A percentile compares a stretch with the other conserved stretches of the same genome.
phyloP scores from a whole-genome alignment of 2,329 filamentous ascomycete species.

The Botrytis elliptica region DNA sequence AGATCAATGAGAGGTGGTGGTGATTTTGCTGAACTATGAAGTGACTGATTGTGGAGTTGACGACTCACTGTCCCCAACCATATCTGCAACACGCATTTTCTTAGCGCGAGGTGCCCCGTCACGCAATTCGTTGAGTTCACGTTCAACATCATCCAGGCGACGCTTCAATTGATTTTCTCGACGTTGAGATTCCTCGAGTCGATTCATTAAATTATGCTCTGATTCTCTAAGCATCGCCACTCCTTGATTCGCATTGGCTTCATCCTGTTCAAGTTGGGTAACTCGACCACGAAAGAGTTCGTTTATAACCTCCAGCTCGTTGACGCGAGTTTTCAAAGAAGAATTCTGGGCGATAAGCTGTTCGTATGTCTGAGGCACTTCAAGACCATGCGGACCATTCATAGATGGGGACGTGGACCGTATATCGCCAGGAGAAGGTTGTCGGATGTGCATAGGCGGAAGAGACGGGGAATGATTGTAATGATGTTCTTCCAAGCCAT shows the following conservation, averaged over 20 bases:
- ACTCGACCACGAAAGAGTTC: constrained; percentile 75
- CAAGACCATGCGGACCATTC: constrained; percentile 60
- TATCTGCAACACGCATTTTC: constrained; percentile 55
- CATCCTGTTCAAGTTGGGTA: constrained; percentile 72
- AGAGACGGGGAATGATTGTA: constrained; percentile 59
- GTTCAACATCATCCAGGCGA: constrained; percentile 75
- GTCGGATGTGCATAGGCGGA: constrained; percentile 51
- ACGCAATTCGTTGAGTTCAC: constrained; percentile 44
- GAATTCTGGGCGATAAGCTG: constrained; percentile 78
- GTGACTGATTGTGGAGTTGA: constrained; percentile 37
- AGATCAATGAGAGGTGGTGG: constrained; percentile 8
- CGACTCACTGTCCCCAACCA: constrained; percentile 40
- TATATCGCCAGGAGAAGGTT: constrained; percentile 55
- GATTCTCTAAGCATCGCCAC: constrained; percentile 57
- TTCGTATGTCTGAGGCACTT: constrained; percentile 75
- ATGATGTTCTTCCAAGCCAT: constrained; percentile 60
- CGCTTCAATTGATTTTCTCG: constrained; percentile 81
- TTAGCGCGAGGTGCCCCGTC: constrained; percentile 51
- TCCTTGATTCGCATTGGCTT: constrained; percentile 63
- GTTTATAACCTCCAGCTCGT: constrained; percentile 93
- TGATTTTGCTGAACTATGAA: constrained; percentile 25
- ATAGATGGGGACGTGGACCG: constrained; percentile 47
- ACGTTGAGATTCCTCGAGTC: constrained; percentile 73
- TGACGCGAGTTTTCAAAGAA: constrained; percentile 89
- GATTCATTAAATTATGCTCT: constrained; percentile 55